Base-by-base conservation (phyloP, 352 stramenopile species). In the Lagenidium giganteum region DNA sequence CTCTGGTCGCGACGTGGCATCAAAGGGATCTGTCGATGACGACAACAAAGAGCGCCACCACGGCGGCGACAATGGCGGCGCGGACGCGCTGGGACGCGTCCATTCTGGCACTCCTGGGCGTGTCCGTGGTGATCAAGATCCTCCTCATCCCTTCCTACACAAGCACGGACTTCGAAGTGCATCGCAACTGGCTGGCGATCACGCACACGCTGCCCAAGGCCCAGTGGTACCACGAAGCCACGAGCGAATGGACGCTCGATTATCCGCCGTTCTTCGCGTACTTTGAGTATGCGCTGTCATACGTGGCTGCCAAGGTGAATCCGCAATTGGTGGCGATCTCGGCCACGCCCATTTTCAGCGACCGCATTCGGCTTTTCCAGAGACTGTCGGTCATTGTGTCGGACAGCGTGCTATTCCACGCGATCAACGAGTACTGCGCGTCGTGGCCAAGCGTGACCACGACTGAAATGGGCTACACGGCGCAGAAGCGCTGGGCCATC, bases 211-310 rank as follows among this genome's bases (percentile, higher is more conserved):
- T 97, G 33, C 90, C 90, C 8, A 49, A 90, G 2, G 65, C 45
- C 5, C 27, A 85, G 35, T 99, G 96, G 96, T 99, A 99, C 67
- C 96, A 94, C 57, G 93, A 99, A 37, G 28, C 38, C 26, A 96
- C 87, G 7, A 98, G 94, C 39, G 65, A 97, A 36, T 98, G 97
- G 84, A 99, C 96, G 17, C 64, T 99, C 23, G 96, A 99, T 72
- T 99, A 99, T 66, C 96, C 96, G 39, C 96, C 96, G 13, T 80
- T 96, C 32, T 99, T 99, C 76, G 96, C 92, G 8, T 97, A 85
- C 50, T 98, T 98, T 54, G 93, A 99, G 67, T 96, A 84, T 27
- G 31, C 68, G 7, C 67, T 98, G 21, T 74, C 78, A n/a, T 54
- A 76, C n/a, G 35, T 83, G 5, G 87, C 77, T 0, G 44, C 49